These are phyloP conservation scores for Carallia pectinifolia DNA, from an alignment of 345 rosid genomes.

Conservation along the genomic window DNA sequence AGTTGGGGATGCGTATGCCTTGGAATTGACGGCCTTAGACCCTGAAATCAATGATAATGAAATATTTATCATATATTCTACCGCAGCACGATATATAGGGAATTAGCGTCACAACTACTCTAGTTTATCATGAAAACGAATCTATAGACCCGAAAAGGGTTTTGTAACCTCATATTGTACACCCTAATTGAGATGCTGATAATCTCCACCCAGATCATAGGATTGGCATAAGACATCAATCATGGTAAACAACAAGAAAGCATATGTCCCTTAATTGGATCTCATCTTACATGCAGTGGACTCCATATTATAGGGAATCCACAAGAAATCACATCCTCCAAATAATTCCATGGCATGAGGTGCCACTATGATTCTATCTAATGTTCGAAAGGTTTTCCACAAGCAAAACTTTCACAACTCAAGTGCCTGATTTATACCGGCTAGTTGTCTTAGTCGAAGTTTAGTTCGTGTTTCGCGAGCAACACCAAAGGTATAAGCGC, in stretches of 20 bases:
- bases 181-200: neutral
- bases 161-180: neutral
- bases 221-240: neutral
- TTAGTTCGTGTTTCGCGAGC: neutral
- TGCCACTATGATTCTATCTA: neutral
- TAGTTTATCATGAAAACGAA: neutral
- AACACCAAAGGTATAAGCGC: neutral
- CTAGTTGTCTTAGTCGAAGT: neutral
- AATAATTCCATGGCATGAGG: too few relatives aligned
- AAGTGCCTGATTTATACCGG: neutral
- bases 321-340: too few relatives aligned
- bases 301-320: too few relatives aligned
- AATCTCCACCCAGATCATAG: neutral
- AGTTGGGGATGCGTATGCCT: conserved; percentile 43
- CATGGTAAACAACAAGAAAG: too few relatives aligned
- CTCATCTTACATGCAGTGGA: too few relatives aligned
- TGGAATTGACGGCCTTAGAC: conserved; percentile 59
- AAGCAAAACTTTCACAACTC: neutral
- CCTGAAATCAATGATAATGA: conserved; percentile 38
- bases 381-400: neutral
- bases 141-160: neutral
- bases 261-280: too few relatives aligned
- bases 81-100: neutral
- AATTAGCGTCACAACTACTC: neutral
- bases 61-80: neutral